Conservation (phyloP, 192 early-diverging fungal genomes). For the Backusella australiensis region DNA sequence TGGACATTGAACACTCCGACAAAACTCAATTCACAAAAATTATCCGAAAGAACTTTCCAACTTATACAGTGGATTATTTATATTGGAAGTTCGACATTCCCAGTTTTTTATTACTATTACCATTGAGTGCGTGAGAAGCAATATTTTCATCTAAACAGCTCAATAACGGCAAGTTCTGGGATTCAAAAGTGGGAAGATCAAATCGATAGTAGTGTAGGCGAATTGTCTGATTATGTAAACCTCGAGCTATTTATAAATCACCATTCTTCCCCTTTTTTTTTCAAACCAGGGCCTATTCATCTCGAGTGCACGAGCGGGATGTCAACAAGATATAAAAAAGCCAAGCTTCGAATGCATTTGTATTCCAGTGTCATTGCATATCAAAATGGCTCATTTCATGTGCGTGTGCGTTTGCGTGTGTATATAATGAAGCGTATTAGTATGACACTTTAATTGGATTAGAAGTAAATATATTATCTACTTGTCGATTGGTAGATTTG, state of each 20-base stretch:
- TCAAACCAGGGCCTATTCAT: neutral
- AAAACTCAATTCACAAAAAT: neutral
- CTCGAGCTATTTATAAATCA: neutral
- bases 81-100: neutral
- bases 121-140: neutral
- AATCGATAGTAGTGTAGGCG: neutral
- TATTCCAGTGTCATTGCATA: neutral
- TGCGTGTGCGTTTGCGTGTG: no score
- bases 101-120: neutral
- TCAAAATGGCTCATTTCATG: neutral
- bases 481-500: neutral
- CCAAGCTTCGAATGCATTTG: neutral
- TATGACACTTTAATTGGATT: constrained; percentile 3
- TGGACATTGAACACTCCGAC: neutral
- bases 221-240: neutral
- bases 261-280: neutral
- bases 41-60: neutral
- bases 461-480: neutral
- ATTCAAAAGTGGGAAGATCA: neutral
- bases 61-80: neutral
- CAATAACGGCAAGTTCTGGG: neutral
- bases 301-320: neutral
- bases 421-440: neutral
- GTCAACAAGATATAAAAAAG: neutral
- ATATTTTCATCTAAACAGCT: neutral